A percentile compares a stretch with the other conserved stretches of the same genome.
Conservation (phyloP, 2,329 filamentous ascomycete species). For the Didymella pinodella region DNA sequence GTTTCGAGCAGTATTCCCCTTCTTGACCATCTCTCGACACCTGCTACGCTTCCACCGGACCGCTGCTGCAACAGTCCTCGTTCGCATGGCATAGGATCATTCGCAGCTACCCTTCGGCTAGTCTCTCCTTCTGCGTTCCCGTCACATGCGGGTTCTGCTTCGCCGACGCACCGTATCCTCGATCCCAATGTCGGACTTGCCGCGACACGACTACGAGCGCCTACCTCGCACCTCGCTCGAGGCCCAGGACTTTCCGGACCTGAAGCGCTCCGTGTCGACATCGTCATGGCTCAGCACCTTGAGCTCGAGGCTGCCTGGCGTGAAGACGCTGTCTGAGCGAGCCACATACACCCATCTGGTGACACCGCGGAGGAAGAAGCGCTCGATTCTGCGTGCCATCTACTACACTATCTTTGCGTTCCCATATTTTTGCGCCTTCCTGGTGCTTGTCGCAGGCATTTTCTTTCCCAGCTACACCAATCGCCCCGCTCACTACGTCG, state of each 20-base stretch:
- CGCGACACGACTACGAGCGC: slow-evolving; percentile 45
- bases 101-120: not conserved
- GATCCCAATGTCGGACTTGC: slow-evolving; percentile 28
- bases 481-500: slow-evolving; percentile 61
- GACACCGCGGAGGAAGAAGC: slow-evolving; percentile 44
- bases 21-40: slow-evolving; percentile 2
- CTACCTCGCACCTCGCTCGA: slow-evolving; percentile 43
- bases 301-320: slow-evolving; percentile 27
- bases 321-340: slow-evolving; percentile 41
- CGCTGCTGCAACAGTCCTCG: not conserved
- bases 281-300: slow-evolving; percentile 41
- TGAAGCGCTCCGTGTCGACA: slow-evolving; percentile 22
- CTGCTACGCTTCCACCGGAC: not conserved
- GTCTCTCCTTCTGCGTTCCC: slow-evolving; percentile 4
- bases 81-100: slow-evolving; percentile 4
- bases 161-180: slow-evolving; percentile 10
- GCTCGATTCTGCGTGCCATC: slow-evolving; percentile 41
- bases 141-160: slow-evolving; percentile 11
- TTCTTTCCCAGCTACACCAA: slow-evolving; percentile 66
- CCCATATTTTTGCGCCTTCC: slow-evolving; percentile 43
- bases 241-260: slow-evolving; percentile 27
- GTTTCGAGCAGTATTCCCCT: not conserved
- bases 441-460: slow-evolving; percentile 56
- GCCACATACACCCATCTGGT: slow-evolving; percentile 44
- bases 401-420: slow-evolving; percentile 45